These are phyloP conservation scores for Phlebopus sp. DNA, from an alignment of 1,284 basidiomycete species.

Conservation along the genomic window DNA sequence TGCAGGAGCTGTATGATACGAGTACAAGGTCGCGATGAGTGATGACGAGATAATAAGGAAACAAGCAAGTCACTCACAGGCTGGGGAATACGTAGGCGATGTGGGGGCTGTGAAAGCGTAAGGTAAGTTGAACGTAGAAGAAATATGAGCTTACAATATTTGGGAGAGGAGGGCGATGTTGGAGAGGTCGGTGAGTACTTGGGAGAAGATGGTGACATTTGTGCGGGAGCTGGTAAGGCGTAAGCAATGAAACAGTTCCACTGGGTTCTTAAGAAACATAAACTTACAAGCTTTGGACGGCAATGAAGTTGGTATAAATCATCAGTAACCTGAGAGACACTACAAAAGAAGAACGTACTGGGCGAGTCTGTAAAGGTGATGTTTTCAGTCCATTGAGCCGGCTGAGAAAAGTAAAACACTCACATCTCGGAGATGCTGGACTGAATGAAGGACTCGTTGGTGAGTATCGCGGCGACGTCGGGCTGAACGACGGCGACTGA, in stretches of 20 bases:
- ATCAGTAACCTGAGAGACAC: constrained; percentile 18
- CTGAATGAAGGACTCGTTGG: constrained; percentile 86
- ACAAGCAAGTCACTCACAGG: constrained; percentile 53
- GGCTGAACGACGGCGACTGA: constrained; percentile 81
- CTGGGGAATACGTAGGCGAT: constrained; percentile 80
- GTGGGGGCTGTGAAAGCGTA: constrained; percentile 60
- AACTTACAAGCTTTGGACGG: constrained; percentile 55
- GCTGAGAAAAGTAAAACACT: constrained; percentile 32
- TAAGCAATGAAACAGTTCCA: constrained; percentile 9
- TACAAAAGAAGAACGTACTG: constrained; percentile 46
- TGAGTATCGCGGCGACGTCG: constrained; percentile 81
- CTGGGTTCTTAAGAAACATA: neutral
- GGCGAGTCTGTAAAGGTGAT: constrained; percentile 62
- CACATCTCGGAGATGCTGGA: constrained; percentile 81
- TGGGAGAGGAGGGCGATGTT: constrained; percentile 81
- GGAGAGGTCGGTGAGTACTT: constrained; percentile 85
- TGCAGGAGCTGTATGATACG: constrained; percentile 47
- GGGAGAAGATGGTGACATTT: constrained; percentile 82
- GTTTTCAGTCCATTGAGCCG: constrained; percentile 16
- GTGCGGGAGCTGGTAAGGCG: constrained; percentile 52
- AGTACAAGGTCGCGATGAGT: constrained; percentile 12
- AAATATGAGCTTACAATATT: constrained; percentile 65
- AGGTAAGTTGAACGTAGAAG: constrained; percentile 6
- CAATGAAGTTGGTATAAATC: constrained; percentile 9
- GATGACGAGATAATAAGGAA: constrained; percentile 15